Evolutionary conservation across 192 early-diverging fungal genomes (phyloP).

Genomic region (Gonapodya prolifera): DNA sequence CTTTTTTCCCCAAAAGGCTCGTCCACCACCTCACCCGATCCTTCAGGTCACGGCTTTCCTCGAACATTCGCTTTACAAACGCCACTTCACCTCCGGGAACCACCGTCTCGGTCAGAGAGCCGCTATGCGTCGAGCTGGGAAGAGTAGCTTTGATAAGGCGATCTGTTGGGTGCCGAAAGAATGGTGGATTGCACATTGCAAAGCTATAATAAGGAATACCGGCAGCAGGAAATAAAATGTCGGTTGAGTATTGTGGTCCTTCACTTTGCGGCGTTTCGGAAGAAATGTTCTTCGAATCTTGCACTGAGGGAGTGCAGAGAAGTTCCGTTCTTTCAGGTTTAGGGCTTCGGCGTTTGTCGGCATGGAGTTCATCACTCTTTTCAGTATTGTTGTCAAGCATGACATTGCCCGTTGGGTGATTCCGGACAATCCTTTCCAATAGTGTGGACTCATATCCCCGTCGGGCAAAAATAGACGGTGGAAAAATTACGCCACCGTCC

Average conservation of each 20-base stretch:
- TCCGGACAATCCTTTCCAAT: background rate
- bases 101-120: constrained; percentile 57
- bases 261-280: constrained; percentile 8
- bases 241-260: constrained; percentile 5
- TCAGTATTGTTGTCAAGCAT: background rate
- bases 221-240: constrained; percentile 8
- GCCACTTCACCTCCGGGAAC: constrained; percentile 65
- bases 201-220: constrained; percentile 34
- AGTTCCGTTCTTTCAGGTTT: background rate
- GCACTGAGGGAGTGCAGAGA: background rate
- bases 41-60: constrained; percentile 40
- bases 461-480: background rate
- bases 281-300: background rate
- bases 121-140: constrained; percentile 13
- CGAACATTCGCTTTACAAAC: constrained; percentile 54
- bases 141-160: background rate
- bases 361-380: background rate
- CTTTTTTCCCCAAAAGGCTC: constrained; percentile 57
- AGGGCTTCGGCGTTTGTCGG: background rate
- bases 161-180: constrained; percentile 38
- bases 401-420: background rate
- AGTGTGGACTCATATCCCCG: constrained; percentile 13
- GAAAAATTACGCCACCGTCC: background rate
- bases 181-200: constrained; percentile 89
- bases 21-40: constrained; percentile 59